These are phyloP conservation scores for Cystobasidium slooffiae DNA, from an alignment of 1,284 basidiomycete genomes.

Conservation along the genomic window DNA sequence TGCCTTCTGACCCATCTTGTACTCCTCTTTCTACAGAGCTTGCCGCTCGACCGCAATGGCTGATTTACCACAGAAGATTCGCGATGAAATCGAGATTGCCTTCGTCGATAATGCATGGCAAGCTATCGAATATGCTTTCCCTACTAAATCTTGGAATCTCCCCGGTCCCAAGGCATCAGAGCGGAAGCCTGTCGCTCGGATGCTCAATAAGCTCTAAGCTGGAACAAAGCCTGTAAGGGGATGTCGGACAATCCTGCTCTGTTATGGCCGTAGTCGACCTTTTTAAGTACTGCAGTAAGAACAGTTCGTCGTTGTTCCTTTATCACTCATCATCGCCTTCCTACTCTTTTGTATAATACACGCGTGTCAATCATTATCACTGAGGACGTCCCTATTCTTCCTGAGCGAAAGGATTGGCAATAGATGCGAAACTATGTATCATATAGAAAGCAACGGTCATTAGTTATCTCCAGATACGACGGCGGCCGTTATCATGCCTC, in stretches of 20 bases:
- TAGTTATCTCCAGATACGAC: neutral
- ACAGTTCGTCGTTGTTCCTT: neutral
- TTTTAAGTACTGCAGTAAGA: neutral
- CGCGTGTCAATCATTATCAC: neutral
- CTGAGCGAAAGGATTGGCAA: slow-evolving; percentile 47
- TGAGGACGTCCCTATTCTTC: slow-evolving; percentile 21
- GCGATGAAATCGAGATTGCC: slow-evolving; percentile 73
- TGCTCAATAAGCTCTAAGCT: slow-evolving; percentile 19
- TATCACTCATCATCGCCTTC: neutral
- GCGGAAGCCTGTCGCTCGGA: slow-evolving; percentile 14
- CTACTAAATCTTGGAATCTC: slow-evolving; percentile 5
- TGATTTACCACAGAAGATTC: slow-evolving; percentile 74
- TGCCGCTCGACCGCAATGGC: slow-evolving; percentile 77
- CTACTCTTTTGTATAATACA: neutral
- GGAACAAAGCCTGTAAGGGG: neutral
- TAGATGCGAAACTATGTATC: slow-evolving; percentile 45
- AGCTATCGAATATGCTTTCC: slow-evolving; percentile 76
- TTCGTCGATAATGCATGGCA: slow-evolving; percentile 78
- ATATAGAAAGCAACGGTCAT: neutral
- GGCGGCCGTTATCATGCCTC: neutral
- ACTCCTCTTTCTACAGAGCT: neutral
- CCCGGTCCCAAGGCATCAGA: slow-evolving; percentile 6
- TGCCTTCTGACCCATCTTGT: neutral
- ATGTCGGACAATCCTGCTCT: neutral
- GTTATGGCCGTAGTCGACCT: neutral